Conservation (phyloP, 345 rosid genomes). For the Salix arbutifolia region DNA sequence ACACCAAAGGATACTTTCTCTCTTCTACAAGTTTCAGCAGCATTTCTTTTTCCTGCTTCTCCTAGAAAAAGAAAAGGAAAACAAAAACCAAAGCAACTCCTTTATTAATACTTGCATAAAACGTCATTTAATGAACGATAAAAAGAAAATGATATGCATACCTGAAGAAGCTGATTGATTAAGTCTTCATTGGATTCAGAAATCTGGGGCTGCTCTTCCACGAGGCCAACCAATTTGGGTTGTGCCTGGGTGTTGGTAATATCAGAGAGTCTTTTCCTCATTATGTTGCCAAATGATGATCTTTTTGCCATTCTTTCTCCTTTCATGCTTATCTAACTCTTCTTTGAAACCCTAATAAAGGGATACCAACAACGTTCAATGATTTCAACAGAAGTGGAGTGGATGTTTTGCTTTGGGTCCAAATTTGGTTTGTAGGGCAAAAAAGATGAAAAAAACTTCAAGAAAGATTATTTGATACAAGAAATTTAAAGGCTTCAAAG, state of each 20-base stretch:
- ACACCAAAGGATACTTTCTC: constrained; percentile 60
- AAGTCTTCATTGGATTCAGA: constrained; percentile 23
- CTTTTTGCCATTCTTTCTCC: constrained; percentile 24
- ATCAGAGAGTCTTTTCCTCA: constrained; percentile 55
- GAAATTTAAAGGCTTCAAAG: neutral
- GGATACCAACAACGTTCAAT: neutral
- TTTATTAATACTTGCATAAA: neutral
- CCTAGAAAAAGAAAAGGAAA: neutral
- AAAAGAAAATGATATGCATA: neutral
- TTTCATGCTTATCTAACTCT: constrained; percentile 5
- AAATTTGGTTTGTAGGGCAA: neutral
- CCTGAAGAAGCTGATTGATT: constrained; percentile 50
- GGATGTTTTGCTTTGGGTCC: neutral
- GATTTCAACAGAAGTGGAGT: neutral
- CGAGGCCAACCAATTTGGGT: constrained; percentile 12
- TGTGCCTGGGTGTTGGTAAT: constrained; percentile 56
- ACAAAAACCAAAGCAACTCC: neutral
- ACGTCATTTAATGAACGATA: neutral
- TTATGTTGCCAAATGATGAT: constrained; percentile 45
- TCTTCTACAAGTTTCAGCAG: constrained; percentile 62
- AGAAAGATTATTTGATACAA: neutral
- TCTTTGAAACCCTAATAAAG: neutral
- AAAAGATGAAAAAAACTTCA: neutral
- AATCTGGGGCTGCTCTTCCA: constrained; percentile 21
- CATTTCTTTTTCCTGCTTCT: constrained; percentile 54